Percentiles rank a stretch among this genome's conserved stretches.
Conservation (phyloP, 1,284 basidiomycete genomes). For the Ceratobasidium sp. region DNA sequence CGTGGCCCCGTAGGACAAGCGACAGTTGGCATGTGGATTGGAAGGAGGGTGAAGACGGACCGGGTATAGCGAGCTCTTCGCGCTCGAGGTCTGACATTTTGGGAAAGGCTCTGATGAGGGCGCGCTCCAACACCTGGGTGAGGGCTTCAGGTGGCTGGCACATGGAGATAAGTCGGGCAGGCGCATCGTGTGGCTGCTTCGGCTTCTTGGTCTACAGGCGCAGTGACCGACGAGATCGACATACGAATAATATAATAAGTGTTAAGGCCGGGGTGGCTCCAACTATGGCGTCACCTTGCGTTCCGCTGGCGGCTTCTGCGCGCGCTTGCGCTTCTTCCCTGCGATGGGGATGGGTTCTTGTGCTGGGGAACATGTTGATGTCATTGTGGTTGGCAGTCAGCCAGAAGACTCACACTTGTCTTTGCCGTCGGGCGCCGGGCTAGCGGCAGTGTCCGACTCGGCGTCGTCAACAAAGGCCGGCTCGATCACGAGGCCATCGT, state of each 20-base stretch:
- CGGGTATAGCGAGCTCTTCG: slow-evolving; percentile 75
- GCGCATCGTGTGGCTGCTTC: slow-evolving; percentile 51
- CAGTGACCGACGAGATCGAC: too few relatives aligned
- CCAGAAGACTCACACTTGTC: slow-evolving; percentile 41
- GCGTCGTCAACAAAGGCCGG: slow-evolving; percentile 64
- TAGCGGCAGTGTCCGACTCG: slow-evolving; percentile 48
- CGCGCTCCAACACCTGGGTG: slow-evolving; percentile 22
- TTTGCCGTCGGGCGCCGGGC: slow-evolving; percentile 42
- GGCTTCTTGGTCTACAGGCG: slow-evolving; percentile 58
- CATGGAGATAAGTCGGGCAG: slow-evolving; percentile 22
- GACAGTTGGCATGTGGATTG: background rate
- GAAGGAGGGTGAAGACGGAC: slow-evolving; percentile 58
- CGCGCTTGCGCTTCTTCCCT: slow-evolving; percentile 28
- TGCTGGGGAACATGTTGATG: slow-evolving; percentile 11
- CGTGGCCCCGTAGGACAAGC: background rate
- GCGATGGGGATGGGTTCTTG: slow-evolving; percentile 12
- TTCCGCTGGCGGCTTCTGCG: slow-evolving; percentile 26
- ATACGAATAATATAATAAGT: too few relatives aligned
- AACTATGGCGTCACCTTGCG: slow-evolving; percentile 23
- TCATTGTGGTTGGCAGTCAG: slow-evolving; percentile 10
- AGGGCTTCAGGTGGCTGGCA: slow-evolving; percentile 41
- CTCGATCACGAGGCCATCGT: slow-evolving; percentile 81
- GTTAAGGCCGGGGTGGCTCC: slow-evolving; percentile 4
- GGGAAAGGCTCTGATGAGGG: slow-evolving; percentile 68
- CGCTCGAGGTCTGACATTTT: slow-evolving; percentile 76